Percentiles rank a stretch among this genome's conserved stretches.
Evolutionary conservation across 2,329 filamentous ascomycete genomes (phyloP).

Genomic region (Xylaria sp.): DNA sequence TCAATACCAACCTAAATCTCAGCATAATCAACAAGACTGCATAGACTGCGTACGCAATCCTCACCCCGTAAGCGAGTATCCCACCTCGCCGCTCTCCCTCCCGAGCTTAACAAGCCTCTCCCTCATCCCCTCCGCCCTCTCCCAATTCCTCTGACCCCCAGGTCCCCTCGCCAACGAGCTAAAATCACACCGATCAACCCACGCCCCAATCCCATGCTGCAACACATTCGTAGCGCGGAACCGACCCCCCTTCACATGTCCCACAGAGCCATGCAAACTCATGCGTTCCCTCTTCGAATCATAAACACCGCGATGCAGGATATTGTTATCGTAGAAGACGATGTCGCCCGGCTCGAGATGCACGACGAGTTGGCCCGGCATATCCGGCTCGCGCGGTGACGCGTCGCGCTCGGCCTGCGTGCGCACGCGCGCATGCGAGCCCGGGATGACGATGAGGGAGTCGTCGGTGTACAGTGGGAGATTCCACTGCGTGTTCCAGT

Average conservation of each 20-base stretch:
- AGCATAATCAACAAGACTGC: too few species aligned
- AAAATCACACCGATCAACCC: conserved; percentile 58
- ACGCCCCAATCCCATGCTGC: conserved; percentile 66
- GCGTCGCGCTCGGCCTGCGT: conserved; percentile 65
- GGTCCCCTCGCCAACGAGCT: conserved; percentile 23
- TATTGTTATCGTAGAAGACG: conserved; percentile 88
- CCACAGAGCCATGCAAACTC: conserved; percentile 69
- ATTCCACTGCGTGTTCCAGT: conserved; percentile 82
- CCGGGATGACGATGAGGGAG: conserved; percentile 70
- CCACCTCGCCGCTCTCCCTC: conserved; percentile 53
- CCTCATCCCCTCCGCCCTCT: conserved; percentile 59
- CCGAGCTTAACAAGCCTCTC: conserved; percentile 58
- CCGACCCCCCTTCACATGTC: conserved; percentile 49
- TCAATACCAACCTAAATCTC: not conserved
- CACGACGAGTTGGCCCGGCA: conserved; percentile 63
- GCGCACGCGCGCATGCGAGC: conserved; percentile 65
- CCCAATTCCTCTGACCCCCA: conserved; percentile 39
- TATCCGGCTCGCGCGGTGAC: conserved; percentile 53
- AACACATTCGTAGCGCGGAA: conserved; percentile 65
- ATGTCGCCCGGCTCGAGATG: conserved; percentile 67
- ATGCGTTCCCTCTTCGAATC: conserved; percentile 53
- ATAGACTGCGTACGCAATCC: not conserved
- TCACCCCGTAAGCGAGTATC: conserved; percentile 56
- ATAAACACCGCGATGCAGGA: conserved; percentile 69
- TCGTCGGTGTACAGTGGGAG: conserved; percentile 67